Percentiles rank a stretch among this genome's conserved stretches.
phyloP scores from a whole-genome alignment of 2,329 filamentous ascomycete genomes.

The Colletotrichum australisinense region DNA sequence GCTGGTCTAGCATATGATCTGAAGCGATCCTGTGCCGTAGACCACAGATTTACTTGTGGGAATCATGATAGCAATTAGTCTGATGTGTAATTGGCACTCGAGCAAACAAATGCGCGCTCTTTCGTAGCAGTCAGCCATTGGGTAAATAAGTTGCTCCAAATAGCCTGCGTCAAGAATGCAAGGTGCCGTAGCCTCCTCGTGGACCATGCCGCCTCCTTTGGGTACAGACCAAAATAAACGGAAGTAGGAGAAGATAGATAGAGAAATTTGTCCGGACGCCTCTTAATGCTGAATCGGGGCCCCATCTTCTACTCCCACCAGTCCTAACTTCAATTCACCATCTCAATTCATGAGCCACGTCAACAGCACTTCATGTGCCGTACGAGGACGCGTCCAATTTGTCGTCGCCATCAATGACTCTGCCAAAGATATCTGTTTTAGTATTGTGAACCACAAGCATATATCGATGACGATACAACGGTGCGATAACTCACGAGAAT shows the following conservation, averaged over 20 bases:
- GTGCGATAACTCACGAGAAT: constrained; percentile 78
- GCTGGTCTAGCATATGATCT: too few relatives aligned
- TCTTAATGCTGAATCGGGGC: constrained; percentile 14
- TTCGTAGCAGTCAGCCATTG: not conserved
- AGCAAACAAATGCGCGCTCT: not conserved
- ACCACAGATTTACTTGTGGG: too few relatives aligned
- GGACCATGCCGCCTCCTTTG: not conserved
- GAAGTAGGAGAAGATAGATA: not conserved
- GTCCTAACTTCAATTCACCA: not conserved
- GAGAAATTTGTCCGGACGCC: constrained; percentile 14
- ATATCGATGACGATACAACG: not conserved
- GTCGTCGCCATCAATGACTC: constrained; percentile 66
- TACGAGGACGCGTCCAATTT: constrained; percentile 63
- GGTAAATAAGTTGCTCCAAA: not conserved
- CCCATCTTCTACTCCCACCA: not conserved
- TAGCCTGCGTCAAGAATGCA: constrained; percentile 4
- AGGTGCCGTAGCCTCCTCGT: constrained; percentile 9
- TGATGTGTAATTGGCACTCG: not conserved
- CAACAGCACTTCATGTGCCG: constrained; percentile 43
- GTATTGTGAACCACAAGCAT: not conserved
- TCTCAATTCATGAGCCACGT: not conserved
- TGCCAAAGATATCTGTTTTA: constrained; percentile 40
- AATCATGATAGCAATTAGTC: not conserved
- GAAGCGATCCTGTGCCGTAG: too few relatives aligned
- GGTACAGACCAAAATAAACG: not conserved